Percentiles rank a stretch among this genome's conserved stretches.
These are phyloP conservation scores for Metschnikowia aberdeeniae DNA, from an alignment of 805 yeast genomes.

Conservation along the genomic window DNA sequence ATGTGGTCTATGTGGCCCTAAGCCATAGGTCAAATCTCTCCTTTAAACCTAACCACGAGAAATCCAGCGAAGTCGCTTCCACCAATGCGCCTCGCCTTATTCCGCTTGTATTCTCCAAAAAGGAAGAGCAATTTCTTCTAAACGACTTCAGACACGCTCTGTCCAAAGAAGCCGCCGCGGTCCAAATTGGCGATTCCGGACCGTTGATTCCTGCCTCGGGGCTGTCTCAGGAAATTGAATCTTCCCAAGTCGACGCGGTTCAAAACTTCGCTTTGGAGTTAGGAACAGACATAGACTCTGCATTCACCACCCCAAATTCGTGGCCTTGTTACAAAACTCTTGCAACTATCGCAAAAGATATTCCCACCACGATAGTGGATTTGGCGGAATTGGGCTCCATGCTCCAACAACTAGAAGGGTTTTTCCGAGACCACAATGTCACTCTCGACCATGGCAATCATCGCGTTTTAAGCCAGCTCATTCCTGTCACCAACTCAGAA, in stretches of 20 bases:
- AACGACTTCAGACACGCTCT: background rate
- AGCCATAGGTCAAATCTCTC: background rate
- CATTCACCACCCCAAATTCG: background rate
- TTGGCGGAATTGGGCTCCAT: slow-evolving; percentile 36
- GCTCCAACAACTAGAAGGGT: slow-evolving; percentile 27
- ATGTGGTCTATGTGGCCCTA: background rate
- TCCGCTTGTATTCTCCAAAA: background rate
- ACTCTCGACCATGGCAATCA: slow-evolving; percentile 6
- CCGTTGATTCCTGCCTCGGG: background rate
- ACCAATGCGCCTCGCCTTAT: background rate
- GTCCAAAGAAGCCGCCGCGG: background rate
- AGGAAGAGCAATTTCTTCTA: background rate
- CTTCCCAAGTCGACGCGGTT: slow-evolving; percentile 12
- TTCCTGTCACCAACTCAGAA: background rate
- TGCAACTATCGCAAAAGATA: slow-evolving; percentile 17
- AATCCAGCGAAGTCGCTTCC: no score
- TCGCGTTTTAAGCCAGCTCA: background rate
- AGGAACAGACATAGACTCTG: slow-evolving; percentile 18
- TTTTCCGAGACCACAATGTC: slow-evolving; percentile 7
- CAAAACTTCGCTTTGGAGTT: slow-evolving; percentile 29
- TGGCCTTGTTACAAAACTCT: slow-evolving; percentile 7
- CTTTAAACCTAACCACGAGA: background rate
- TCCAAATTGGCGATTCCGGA: no score
- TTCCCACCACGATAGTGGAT: slow-evolving; percentile 22
- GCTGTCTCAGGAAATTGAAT: background rate